Base-by-base conservation (phyloP, 2,329 filamentous ascomycete species). In the Colletotrichum gigasporum region DNA sequence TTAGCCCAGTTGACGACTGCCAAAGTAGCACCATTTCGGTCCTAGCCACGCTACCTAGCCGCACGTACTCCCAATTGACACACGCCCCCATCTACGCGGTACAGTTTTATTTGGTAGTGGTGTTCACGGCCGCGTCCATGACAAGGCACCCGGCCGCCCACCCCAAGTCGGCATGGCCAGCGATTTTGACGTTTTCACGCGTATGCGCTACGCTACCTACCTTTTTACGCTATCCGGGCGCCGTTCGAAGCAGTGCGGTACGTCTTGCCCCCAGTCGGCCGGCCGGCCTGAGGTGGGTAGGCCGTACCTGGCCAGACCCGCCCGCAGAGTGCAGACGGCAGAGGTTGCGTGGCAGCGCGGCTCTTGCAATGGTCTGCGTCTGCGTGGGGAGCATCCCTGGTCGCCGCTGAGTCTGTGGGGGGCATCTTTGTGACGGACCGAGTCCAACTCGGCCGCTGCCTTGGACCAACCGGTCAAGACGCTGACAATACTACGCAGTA, bases 301-400 rank as follows among this genome's bases (percentile, higher is more conserved):
- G n/a, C n/a, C n/a, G 26, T 42, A 51, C 11, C 41, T 30, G 26
- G 7, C 18, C 26, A n/a, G 39, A 37, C 28, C 47, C 39, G 20
- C 28, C 47, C 39, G 20, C 39, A 42, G 39, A 42, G 4, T 34
- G 39, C 52, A 44, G 9, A 24, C 34, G 37, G 20, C 28, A 55
- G 48, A 55, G 18, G 50, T 41, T 48, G 41, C 58, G 50, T 41
- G 50, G 18, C 50, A 39, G 32, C 50, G 50, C 50, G 50, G 34
- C 42, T 62, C 58, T 41, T 50, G 32, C 52, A 18, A 55, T 35
- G 9, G 24, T 60, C 28, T 53, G 35, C 55, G 55, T 24, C 41
- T 47, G 18, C 22, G 24, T 39, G 39, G 47, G 26, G 42, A 34
- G 16, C 20, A 32, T 56, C 32, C 20, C 22, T 37, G 26, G 37